Evolutionary conservation across 2,329 filamentous ascomycete species (phyloP).

Genomic region (Fusarium tupiense): DNA sequence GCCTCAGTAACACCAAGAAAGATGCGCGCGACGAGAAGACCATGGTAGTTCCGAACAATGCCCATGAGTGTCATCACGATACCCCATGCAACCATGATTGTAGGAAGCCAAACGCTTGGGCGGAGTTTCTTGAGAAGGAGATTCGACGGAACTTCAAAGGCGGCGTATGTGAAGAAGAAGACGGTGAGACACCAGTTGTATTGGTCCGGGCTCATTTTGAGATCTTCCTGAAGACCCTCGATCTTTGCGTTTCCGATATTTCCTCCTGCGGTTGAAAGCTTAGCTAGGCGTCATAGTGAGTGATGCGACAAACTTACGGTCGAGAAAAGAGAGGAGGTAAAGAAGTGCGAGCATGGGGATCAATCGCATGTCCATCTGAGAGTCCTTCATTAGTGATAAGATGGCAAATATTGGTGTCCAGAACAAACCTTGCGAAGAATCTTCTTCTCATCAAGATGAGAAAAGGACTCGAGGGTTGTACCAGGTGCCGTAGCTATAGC

Average conservation of each 20-base stretch:
- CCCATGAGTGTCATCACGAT: conserved; percentile 63
- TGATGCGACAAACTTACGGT: conserved; percentile 52
- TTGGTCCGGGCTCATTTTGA: conserved; percentile 68
- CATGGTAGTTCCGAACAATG: conserved; percentile 59
- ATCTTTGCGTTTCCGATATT: conserved; percentile 77
- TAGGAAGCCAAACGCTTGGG: conserved; percentile 78
- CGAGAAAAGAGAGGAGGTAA: conserved; percentile 75
- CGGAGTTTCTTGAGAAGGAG: conserved; percentile 77
- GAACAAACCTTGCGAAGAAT: conserved; percentile 63
- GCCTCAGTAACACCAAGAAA: conserved; percentile 73
- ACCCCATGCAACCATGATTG: conserved; percentile 75
- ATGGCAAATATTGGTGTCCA: background rate
- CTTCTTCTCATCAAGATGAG: conserved; percentile 59
- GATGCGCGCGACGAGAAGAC: conserved; percentile 62
- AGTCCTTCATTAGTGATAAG: conserved; percentile 13
- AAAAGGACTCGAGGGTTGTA: conserved; percentile 38
- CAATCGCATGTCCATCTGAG: conserved; percentile 61
- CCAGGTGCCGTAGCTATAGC: conserved; percentile 24
- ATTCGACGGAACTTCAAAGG: conserved; percentile 82
- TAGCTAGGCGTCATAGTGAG: background rate
- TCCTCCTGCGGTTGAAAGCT: conserved; percentile 51
- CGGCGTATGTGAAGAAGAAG: conserved; percentile 82
- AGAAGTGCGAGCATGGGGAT: conserved; percentile 73
- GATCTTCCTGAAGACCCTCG: conserved; percentile 61
- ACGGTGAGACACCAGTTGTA: conserved; percentile 77